phyloP scores from a whole-genome alignment of 2,329 filamentous ascomycete species.

The Fusarium torulosum region DNA sequence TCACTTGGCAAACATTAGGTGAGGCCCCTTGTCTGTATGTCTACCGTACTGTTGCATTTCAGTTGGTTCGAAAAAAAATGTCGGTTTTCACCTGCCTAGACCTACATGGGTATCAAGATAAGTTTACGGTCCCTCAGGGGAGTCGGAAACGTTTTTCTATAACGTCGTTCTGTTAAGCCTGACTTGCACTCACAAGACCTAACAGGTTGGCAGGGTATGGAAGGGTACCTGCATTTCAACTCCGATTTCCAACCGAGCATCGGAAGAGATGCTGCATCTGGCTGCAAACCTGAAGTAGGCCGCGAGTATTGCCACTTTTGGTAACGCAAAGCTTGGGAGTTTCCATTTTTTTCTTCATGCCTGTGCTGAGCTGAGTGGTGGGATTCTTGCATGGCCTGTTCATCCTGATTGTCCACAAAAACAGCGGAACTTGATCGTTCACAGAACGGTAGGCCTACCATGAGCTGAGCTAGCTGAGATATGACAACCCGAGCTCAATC shows the following conservation, averaged over 20 bases:
- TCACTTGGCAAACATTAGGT: neutral
- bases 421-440: neutral
- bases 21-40: neutral
- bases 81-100: slow-evolving; percentile 8
- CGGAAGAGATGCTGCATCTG: slow-evolving; percentile 29
- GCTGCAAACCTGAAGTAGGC: slow-evolving; percentile 17
- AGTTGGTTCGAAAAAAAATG: slow-evolving; percentile 12
- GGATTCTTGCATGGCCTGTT: slow-evolving; percentile 11
- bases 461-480: neutral
- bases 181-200: neutral
- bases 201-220: slow-evolving; percentile 12
- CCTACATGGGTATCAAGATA: slow-evolving; percentile 11
- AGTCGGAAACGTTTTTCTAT: slow-evolving; percentile 5
- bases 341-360: slow-evolving; percentile 10
- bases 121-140: slow-evolving; percentile 21
- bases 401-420: slow-evolving; percentile 6
- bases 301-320: slow-evolving; percentile 15
- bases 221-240: slow-evolving; percentile 22
- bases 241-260: slow-evolving; percentile 9
- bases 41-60: slow-evolving; percentile 22
- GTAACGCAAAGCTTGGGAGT: slow-evolving; percentile 5
- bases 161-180: slow-evolving; percentile 5
- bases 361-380: slow-evolving; percentile 35
- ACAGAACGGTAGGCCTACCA: neutral
- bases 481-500: neutral